These are phyloP conservation scores for Hypoxylon rubiginosum DNA, from an alignment of 2,329 filamentous ascomycete genomes.

Conservation along the genomic window DNA sequence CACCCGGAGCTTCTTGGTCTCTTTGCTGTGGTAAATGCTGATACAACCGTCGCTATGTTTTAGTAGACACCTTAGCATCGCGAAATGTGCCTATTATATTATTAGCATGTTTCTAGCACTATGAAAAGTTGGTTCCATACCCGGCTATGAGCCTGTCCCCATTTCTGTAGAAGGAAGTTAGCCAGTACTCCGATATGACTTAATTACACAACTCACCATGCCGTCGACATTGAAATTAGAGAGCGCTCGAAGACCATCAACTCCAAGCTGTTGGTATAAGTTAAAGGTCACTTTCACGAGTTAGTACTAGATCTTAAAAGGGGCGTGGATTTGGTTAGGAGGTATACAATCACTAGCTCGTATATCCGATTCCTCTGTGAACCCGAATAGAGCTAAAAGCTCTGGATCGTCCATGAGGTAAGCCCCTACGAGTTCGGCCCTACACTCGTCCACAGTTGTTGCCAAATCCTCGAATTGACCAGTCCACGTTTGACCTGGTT, in stretches of 20 bases:
- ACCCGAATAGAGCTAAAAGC: conserved; percentile 59
- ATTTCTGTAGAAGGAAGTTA: conserved; percentile 51
- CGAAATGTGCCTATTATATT: conserved; percentile 68
- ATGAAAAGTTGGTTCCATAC: conserved; percentile 43
- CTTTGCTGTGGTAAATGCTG: conserved; percentile 60
- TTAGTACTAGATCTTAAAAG: conserved; percentile 22
- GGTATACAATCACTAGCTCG: conserved; percentile 56
- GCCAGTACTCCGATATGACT: background rate
- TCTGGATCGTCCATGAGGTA: conserved; percentile 61
- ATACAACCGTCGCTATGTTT: conserved; percentile 65
- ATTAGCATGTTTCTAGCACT: conserved; percentile 4
- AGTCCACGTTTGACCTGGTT: conserved; percentile 74
- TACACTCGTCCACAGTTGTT: conserved; percentile 71
- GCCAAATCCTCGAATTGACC: conserved; percentile 71
- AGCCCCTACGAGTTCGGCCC: conserved; percentile 58
- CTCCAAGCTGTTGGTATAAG: conserved; percentile 57
- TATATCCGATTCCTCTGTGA: conserved; percentile 53
- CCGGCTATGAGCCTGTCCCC: conserved; percentile 60
- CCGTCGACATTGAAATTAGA: conserved; percentile 55
- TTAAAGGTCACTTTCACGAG: conserved; percentile 54
- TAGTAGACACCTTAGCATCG: conserved; percentile 72
- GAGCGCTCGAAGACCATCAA: conserved; percentile 57
- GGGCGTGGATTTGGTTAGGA: background rate
- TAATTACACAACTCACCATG: conserved; percentile 43
- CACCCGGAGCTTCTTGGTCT: conserved; percentile 64